Evolutionary conservation across 495 filamentous ascomycete species (phyloP).

Genomic region (Hypoxylon rickii): DNA sequence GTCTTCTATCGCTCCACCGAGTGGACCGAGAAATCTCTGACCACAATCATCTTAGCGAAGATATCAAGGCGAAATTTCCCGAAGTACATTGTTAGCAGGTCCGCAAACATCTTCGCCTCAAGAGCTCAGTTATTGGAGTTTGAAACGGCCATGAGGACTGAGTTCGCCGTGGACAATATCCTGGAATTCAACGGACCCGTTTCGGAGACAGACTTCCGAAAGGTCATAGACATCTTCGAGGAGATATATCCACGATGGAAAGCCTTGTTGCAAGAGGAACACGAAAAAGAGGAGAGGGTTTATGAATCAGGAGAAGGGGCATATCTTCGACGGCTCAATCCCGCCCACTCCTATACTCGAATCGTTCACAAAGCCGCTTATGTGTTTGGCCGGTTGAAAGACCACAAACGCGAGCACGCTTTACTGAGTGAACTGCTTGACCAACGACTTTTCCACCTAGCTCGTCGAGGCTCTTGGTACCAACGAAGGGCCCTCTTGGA

Average conservation of each 20-base stretch:
- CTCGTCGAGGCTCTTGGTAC: conserved; percentile 90
- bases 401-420: conserved; percentile 75
- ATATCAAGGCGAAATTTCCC: conserved; percentile 88
- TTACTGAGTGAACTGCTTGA: conserved; percentile 75
- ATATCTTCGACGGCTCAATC: conserved; percentile 88
- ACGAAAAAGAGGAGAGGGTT: conserved; percentile 74
- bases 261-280: conserved; percentile 72
- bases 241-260: conserved; percentile 82
- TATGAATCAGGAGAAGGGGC: conserved; percentile 87
- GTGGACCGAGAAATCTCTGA: conserved; percentile 96
- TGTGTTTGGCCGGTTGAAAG: conserved; percentile 82
- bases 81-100: conserved; percentile 85
- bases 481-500: conserved; percentile 93
- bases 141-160: conserved; percentile 80
- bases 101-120: conserved; percentile 84
- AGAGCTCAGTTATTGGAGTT: conserved; percentile 80
- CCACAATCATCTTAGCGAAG: conserved; percentile 90
- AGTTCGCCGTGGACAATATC: conserved; percentile 80
- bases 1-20: conserved; percentile 96
- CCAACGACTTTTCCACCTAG: conserved; percentile 83
- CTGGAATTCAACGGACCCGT: conserved; percentile 84
- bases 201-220: conserved; percentile 60
- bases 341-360: conserved; percentile 91
- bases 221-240: conserved; percentile 73
- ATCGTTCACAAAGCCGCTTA: conserved; percentile 84